Conservation (phyloP, 2,329 filamentous ascomycete genomes). For the Seiridium cupressi region DNA sequence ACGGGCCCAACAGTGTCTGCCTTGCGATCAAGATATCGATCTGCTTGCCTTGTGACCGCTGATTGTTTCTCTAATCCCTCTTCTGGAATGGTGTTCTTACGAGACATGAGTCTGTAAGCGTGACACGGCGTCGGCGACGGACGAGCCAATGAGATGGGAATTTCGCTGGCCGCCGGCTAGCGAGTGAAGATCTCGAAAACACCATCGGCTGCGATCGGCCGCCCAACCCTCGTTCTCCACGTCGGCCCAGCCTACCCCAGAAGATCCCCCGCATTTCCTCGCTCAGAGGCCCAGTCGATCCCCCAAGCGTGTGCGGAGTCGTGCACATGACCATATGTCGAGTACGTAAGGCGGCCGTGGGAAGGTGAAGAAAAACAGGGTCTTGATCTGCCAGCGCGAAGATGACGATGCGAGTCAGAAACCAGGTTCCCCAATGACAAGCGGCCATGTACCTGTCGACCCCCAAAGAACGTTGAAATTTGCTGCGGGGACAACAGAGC, state of each 20-base stretch:
- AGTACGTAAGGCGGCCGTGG: background rate
- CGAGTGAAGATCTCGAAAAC: background rate
- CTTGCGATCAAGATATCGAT: background rate
- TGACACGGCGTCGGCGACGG: background rate
- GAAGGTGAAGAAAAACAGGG: background rate
- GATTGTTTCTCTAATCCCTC: background rate
- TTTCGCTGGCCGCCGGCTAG: background rate
- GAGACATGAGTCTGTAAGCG: background rate
- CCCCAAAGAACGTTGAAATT: background rate
- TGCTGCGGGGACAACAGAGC: background rate
- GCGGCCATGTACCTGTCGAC: no score
- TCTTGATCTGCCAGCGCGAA: no score
- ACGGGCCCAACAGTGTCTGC: background rate
- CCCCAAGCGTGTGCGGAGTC: background rate
- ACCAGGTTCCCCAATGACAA: no score
- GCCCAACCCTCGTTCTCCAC: background rate
- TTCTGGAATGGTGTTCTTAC: background rate
- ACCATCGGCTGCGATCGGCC: background rate
- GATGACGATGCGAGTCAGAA: no score
- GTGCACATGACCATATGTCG: background rate
- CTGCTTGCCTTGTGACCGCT: slow-evolving; percentile 1
- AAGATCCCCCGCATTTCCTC: background rate
- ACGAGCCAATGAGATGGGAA: background rate
- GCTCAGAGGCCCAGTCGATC: background rate
- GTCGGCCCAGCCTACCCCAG: background rate